Conservation (phyloP, 2,329 filamentous ascomycete genomes). For the Claviceps quebecensis region DNA sequence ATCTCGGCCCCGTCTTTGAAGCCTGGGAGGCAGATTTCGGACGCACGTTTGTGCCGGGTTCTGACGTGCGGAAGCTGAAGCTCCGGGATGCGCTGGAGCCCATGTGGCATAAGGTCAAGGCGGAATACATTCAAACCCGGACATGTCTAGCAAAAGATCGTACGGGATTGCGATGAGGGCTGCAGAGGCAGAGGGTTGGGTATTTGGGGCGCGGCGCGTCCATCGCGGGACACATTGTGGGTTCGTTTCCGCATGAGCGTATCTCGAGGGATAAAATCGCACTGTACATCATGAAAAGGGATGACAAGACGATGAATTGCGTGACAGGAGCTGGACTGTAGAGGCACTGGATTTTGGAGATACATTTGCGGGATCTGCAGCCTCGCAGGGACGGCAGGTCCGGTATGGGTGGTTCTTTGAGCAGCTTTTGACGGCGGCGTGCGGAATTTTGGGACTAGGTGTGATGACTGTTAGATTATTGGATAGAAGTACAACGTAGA, state of each 20-base stretch:
- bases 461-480: no score
- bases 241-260: slow-evolving; percentile 35
- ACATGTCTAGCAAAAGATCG: slow-evolving; percentile 33
- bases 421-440: slow-evolving; percentile 18
- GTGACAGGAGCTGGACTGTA: slow-evolving; percentile 25
- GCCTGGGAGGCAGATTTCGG: slow-evolving; percentile 40
- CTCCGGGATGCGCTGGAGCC: slow-evolving; percentile 32
- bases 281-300: slow-evolving; percentile 31
- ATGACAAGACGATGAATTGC: slow-evolving; percentile 24
- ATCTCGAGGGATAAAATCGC: slow-evolving; percentile 31
- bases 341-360: slow-evolving; percentile 36
- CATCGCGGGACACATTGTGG: slow-evolving; percentile 34
- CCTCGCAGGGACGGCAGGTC: no score
- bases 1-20: slow-evolving; percentile 37
- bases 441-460: no score
- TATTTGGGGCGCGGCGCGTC: slow-evolving; percentile 28
- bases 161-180: slow-evolving; percentile 27
- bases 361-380: slow-evolving; percentile 29
- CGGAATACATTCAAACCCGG: slow-evolving; percentile 21
- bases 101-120: slow-evolving; percentile 30
- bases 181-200: slow-evolving; percentile 25
- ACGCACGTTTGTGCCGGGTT: slow-evolving; percentile 35
- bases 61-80: slow-evolving; percentile 28
- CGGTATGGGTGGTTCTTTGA: slow-evolving; percentile 30
- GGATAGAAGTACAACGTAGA: no score